A percentile compares a stretch with the other conserved stretches of the same genome.
These are phyloP conservation scores for Gossypium australe DNA, from an alignment of 345 rosid species.

Conservation along the genomic window DNA sequence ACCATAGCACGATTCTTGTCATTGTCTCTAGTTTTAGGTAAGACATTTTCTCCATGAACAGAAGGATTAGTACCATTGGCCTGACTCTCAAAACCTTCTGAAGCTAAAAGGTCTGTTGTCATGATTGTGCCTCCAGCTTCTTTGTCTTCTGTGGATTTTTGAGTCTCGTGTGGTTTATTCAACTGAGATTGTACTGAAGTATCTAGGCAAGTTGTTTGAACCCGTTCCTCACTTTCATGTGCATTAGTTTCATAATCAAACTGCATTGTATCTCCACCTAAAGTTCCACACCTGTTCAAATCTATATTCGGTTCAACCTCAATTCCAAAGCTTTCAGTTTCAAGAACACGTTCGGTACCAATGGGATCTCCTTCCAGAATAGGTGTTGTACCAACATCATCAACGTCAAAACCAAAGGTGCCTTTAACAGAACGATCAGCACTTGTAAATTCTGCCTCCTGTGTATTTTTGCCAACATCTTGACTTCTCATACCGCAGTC, in stretches of 20 bases:
- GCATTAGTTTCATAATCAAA: conserved; percentile 60
- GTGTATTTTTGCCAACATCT: conserved; percentile 65
- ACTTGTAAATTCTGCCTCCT: conserved; percentile 66
- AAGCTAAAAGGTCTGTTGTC: conserved; percentile 77
- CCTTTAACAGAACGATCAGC: conserved; percentile 40
- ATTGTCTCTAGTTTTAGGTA: conserved; percentile 41
- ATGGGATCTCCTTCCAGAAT: conserved; percentile 48
- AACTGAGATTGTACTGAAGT: conserved; percentile 21
- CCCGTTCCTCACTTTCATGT: conserved; percentile 37
- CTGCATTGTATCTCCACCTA: conserved; percentile 78
- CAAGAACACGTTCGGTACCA: conserved; percentile 73
- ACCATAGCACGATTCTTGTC: conserved; percentile 36
- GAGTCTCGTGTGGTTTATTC: conserved; percentile 31
- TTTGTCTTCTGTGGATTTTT: conserved; percentile 46
- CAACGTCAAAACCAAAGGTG: conserved; percentile 83
- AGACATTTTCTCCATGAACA: conserved; percentile 66
- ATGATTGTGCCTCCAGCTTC: conserved; percentile 57
- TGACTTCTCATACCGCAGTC: conserved; percentile 72
- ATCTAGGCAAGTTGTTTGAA: conserved; percentile 21
- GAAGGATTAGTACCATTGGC: conserved; percentile 80
- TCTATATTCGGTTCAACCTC: conserved; percentile 34
- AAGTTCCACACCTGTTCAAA: conserved; percentile 29
- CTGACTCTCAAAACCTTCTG: conserved; percentile 89
- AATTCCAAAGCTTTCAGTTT: conserved; percentile 64
- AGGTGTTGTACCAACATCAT: conserved; percentile 53